Evolutionary conservation across 2,329 filamentous ascomycete species (phyloP).

Genomic region (Epichloe sp.): DNA sequence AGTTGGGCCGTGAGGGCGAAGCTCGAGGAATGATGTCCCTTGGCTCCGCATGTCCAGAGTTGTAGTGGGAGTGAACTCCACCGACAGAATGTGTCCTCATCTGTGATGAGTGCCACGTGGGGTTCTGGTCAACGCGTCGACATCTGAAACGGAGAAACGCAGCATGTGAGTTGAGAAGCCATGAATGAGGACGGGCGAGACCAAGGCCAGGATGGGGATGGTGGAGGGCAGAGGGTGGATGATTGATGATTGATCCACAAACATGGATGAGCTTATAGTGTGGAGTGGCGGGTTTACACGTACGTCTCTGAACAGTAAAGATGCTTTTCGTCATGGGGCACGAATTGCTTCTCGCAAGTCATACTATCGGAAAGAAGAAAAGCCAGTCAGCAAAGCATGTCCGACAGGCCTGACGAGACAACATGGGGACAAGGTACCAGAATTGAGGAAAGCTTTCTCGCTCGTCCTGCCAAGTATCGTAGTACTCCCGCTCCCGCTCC

Average conservation of each 20-base stretch:
- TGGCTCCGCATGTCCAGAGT: slow-evolving; percentile 35
- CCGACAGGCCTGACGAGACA: background rate
- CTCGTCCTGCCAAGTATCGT: slow-evolving; percentile 41
- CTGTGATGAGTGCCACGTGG: slow-evolving; percentile 16
- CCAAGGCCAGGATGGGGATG: no score
- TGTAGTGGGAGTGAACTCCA: slow-evolving; percentile 31
- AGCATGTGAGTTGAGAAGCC: no score
- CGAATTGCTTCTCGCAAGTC: slow-evolving; percentile 54
- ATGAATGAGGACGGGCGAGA: no score
- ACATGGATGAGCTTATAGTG: background rate
- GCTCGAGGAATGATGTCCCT: slow-evolving; percentile 51
- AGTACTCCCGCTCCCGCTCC: slow-evolving; percentile 33
- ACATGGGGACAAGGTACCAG: slow-evolving; percentile 35
- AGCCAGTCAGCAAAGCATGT: background rate
- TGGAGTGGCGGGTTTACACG: slow-evolving; percentile 16
- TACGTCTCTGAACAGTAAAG: slow-evolving; percentile 53
- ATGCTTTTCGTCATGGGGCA: slow-evolving; percentile 41
- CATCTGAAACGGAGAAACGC: slow-evolving; percentile 25
- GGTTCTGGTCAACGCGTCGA: slow-evolving; percentile 38
- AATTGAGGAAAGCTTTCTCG: slow-evolving; percentile 52
- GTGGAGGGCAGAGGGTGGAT: no score
- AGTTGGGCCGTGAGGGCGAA: slow-evolving; percentile 46
- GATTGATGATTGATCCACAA: background rate
- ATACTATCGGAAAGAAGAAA: slow-evolving; percentile 30
- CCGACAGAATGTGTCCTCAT: background rate